A percentile compares a stretch with the other conserved stretches of the same genome.
phyloP scores from a whole-genome alignment of 441 rosid genomes.

The Jatropha multifida region DNA sequence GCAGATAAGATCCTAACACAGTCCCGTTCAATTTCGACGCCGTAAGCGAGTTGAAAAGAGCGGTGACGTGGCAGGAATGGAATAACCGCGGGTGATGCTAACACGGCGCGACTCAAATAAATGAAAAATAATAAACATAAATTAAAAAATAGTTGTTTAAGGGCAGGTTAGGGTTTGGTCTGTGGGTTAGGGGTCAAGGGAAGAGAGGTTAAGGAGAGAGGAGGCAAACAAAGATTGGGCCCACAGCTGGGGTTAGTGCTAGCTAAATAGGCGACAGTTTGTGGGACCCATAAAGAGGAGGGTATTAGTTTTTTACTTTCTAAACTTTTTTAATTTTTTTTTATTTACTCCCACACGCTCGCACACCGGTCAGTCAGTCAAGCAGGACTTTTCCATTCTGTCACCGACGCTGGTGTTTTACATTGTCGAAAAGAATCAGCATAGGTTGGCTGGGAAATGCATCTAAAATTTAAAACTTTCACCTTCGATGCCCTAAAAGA shows the following conservation, averaged over 20 bases:
- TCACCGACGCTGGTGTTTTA: neutral
- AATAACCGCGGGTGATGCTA: neutral
- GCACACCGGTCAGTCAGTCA: neutral
- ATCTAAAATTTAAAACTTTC: too few relatives aligned
- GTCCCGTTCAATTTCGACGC: neutral
- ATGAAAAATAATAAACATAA: neutral
- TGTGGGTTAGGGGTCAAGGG: constrained; percentile 57
- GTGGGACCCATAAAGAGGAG: constrained; percentile 24
- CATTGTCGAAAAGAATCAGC: too few relatives aligned
- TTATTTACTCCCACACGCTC: too few relatives aligned
- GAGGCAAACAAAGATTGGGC: constrained; percentile 40
- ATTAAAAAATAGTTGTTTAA: neutral
- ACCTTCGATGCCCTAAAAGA: too few relatives aligned
- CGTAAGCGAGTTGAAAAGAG: neutral
- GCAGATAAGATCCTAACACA: neutral
- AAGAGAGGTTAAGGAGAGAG: constrained; percentile 43
- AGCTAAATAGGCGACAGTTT: constrained; percentile 29
- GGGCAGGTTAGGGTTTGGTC: constrained; percentile 36
- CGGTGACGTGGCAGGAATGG: neutral
- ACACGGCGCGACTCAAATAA: neutral
- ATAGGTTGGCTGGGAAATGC: too few relatives aligned
- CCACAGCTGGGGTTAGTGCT: constrained; percentile 37
- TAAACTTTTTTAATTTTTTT: too few relatives aligned
- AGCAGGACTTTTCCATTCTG: neutral
- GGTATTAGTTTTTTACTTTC: too few relatives aligned